Evolutionary conservation across 148 eudicot genomes (phyloP).

Genomic region (Polygonum maritimum): DNA sequence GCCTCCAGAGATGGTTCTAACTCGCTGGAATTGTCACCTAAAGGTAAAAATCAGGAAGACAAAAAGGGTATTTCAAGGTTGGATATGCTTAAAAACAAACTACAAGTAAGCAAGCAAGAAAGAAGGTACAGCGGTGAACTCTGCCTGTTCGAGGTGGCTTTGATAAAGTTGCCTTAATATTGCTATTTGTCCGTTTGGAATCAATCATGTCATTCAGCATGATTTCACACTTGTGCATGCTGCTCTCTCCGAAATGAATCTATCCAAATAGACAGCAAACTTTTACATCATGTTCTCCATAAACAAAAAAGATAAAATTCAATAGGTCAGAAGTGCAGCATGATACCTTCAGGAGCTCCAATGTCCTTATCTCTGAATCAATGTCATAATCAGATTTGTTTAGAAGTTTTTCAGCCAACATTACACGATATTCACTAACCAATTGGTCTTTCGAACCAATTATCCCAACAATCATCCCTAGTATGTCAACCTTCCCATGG

Average conservation of each 20-base stretch:
- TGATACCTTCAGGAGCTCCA: slow-evolving; percentile 86
- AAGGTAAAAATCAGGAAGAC: slow-evolving; percentile 9
- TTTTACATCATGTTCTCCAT: neutral
- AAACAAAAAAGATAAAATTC: neutral
- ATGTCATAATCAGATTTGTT: slow-evolving; percentile 94
- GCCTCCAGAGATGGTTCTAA: slow-evolving; percentile 45
- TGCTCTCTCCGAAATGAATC: slow-evolving; percentile 99
- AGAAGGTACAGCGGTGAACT: neutral
- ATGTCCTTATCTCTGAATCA: slow-evolving; percentile 84
- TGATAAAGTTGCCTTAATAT: slow-evolving; percentile 77
- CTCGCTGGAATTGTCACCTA: slow-evolving; percentile 37
- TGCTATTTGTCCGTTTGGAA: slow-evolving; percentile 82
- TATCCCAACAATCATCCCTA: slow-evolving; percentile 93
- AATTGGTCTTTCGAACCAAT: slow-evolving; percentile 98
- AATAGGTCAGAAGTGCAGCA: slow-evolving; percentile 1
- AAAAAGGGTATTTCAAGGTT: neutral
- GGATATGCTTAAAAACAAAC: neutral
- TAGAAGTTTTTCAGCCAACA: slow-evolving; percentile 97
- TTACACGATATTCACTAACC: slow-evolving; percentile 89
- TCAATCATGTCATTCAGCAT: slow-evolving; percentile 98
- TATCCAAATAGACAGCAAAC: slow-evolving; percentile 21
- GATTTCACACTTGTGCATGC: slow-evolving; percentile 98
- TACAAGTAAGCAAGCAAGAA: neutral
- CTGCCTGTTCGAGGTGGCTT: slow-evolving; percentile 57
- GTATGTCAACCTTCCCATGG: slow-evolving; percentile 82